Percentiles rank a stretch among this genome's conserved stretches.
phyloP scores from a whole-genome alignment of 176 grass and related monocot genomes.

The Puya raimondii region DNA sequence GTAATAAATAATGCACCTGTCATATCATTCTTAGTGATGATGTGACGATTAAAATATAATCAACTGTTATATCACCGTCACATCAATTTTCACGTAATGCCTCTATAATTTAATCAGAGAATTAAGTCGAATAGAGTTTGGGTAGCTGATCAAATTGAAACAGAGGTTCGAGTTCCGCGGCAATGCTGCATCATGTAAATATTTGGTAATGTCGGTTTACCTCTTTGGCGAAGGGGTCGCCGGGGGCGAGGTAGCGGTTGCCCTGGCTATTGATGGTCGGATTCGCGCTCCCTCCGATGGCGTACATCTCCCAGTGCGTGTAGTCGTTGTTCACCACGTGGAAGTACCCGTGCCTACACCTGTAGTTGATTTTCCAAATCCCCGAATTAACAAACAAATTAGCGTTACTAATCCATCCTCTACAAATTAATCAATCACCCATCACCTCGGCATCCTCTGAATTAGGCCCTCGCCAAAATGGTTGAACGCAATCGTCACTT shows the following conservation, averaged over 20 bases:
- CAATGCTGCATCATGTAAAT: too few species aligned
- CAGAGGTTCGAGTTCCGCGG: too few species aligned
- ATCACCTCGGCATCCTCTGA: conserved; percentile 22
- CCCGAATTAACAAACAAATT: not conserved
- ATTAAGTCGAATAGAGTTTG: too few species aligned
- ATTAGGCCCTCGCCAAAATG: conserved; percentile 18
- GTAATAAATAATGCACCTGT: too few species aligned
- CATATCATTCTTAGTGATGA: too few species aligned
- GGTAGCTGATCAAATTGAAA: too few species aligned
- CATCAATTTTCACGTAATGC: too few species aligned
- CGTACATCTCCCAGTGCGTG: conserved; percentile 46
- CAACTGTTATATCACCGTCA: too few species aligned
- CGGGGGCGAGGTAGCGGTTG: conserved; percentile 34
- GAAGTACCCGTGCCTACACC: conserved; percentile 40
- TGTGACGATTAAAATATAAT: too few species aligned
- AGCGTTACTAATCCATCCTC: too few species aligned
- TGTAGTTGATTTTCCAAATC: conserved; percentile 5
- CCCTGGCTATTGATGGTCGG: conserved; percentile 47
- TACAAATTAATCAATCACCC: too few species aligned
- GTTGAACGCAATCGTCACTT: conserved; percentile 15
- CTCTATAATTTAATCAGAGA: too few species aligned
- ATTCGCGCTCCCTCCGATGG: conserved; percentile 33
- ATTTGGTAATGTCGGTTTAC: conserved; percentile 5
- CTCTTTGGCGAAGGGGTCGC: conserved; percentile 32
- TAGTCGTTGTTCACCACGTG: conserved; percentile 47